Evolutionary conservation across 2,329 filamentous ascomycete genomes (phyloP).

Genomic region (Aspergillus pseudoterreus): DNA sequence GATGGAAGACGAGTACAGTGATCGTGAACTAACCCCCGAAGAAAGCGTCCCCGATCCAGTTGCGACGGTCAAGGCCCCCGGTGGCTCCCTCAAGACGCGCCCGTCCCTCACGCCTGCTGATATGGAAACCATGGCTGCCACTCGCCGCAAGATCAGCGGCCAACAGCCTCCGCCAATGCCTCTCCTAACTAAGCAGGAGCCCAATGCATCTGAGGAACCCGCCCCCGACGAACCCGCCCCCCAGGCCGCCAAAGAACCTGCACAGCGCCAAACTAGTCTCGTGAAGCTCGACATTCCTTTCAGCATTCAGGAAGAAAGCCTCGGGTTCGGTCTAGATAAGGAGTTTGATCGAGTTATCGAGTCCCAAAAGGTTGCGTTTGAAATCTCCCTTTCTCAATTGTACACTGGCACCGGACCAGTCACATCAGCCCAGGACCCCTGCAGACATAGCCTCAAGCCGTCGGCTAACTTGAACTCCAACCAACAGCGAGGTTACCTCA

Average conservation of each 20-base stretch:
- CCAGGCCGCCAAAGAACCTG: constrained; percentile 16
- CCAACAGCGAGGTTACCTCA: constrained; percentile 92
- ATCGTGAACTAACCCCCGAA: constrained; percentile 31
- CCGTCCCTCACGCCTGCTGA: constrained; percentile 85
- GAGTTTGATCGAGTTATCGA: constrained; percentile 96
- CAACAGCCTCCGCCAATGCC: constrained; percentile 51
- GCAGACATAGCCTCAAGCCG: constrained; percentile 16
- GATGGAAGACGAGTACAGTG: constrained; percentile 41
- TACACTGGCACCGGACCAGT: constrained; percentile 15
- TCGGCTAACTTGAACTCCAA: constrained; percentile 62
- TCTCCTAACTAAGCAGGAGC: constrained; percentile 19
- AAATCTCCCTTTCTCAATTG: constrained; percentile 41
- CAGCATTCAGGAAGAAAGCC: constrained; percentile 60
- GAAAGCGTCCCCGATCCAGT: constrained; percentile 73
- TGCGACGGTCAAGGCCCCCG: constrained; percentile 84
- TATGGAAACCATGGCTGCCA: constrained; percentile 76
- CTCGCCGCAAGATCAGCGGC: constrained; percentile 78
- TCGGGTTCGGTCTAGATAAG: constrained; percentile 80
- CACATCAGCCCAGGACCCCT: constrained; percentile 10
- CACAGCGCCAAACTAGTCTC: constrained; percentile 65
- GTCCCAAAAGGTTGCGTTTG: constrained; percentile 83
- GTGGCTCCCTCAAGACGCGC: constrained; percentile 82
- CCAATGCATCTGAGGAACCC: constrained; percentile 15
- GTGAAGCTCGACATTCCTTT: constrained; percentile 80
- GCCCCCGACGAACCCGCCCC: constrained; percentile 16